Evolutionary conservation across 1,284 basidiomycete genomes (phyloP), one percentile per base, ranked within the genome.

Genomic region (Xerocomus nothofagi): DNA sequence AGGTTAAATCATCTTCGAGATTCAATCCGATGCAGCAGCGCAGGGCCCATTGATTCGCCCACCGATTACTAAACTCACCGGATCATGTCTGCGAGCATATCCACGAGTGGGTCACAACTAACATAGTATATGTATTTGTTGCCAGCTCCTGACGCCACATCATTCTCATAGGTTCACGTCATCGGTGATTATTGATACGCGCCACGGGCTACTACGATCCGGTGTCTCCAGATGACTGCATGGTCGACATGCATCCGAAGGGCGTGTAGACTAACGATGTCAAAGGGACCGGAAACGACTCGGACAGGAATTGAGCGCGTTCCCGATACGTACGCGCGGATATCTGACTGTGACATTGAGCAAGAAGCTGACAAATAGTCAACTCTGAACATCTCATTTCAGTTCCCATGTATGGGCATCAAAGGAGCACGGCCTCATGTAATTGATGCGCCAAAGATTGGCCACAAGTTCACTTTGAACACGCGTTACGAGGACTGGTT

Each of bases 21-120:
- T 71, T 69, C 34, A 45, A 51, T 10, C 57, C 67, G 3, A 60
- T 66, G 21, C 65, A 71, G 40, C 59, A 61, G 21, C 53, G 54
- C n/a, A 71, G 67, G 47, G 59, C 63, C 0, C 52, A 65, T 27
- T 53, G 65, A 7, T 54, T 74, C 12, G 56, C 75, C 2, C 50
- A 57, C 4, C 59, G 54, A n/a, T 47, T 76, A 31, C 51, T 73
- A 6, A 26, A 41, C 1, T 55, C 58, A 8, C 70, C 69, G 0
- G 56, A 62, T 3, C 47, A 57, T n/a, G 61, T 65, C 34, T 49
- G 50, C 17, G 33, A 52, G 12, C 67, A 73, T 41, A 34, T 64
- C 44, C 58, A 57, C 4, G 39, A 58, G 57, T 49, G 23, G 11
- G 51, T 51, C 23, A 37, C 6, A 11, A 23, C 30, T 7, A 20